Evolutionary conservation across 2,329 filamentous ascomycete genomes (phyloP), one percentile per base, ranked within the genome.

Genomic region (Emydomyces testavorans): DNA sequence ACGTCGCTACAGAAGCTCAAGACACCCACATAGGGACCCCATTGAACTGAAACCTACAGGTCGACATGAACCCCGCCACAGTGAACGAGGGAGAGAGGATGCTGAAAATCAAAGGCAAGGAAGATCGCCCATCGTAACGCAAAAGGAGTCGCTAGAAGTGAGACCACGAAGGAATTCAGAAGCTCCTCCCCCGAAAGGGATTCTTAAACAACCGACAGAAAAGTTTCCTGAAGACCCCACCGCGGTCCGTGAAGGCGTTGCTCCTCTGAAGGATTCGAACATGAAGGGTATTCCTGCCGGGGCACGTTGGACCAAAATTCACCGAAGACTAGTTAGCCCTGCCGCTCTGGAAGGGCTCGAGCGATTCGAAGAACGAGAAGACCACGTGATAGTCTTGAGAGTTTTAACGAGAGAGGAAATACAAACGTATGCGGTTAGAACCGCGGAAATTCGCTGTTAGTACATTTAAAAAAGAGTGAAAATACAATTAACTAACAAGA

Each of bases 241-340:
- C 55, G 83, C 86, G 0, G 75, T 93, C 29, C 78, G 89, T 16
- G 90, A 95, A 63, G 90, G 89, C 13, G 90, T 94, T 5, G 88
- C 89, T 1, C 89, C 89, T n/a, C 78, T 94, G 60, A 94, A 94
- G 67, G 87, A 94, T 61, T 81, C 85, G 41, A 80, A 80, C 61
- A 67, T 65, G 48, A 79, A 82, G 52, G 82, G 85, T 32, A 85
- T 87, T 26, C 84, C 84, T 0, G 68, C 80, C 0, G 85, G 83
- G 49, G 89, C 89, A 28, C 78, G 87, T 47, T 95, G 89, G 89
- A 95, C 89, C 39, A 94, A 92, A 69, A 89, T 96, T 60, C 85
- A 83, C 61, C 80, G 89, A 49, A 80, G 83, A 55, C 76, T 94
- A 48, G 89, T 96, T 58, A 95, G 93, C 57, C 88, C 89, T 0